These are phyloP conservation scores for Stereocaulon alpinum DNA, from an alignment of 495 filamentous ascomycete genomes.

Conservation along the genomic window DNA sequence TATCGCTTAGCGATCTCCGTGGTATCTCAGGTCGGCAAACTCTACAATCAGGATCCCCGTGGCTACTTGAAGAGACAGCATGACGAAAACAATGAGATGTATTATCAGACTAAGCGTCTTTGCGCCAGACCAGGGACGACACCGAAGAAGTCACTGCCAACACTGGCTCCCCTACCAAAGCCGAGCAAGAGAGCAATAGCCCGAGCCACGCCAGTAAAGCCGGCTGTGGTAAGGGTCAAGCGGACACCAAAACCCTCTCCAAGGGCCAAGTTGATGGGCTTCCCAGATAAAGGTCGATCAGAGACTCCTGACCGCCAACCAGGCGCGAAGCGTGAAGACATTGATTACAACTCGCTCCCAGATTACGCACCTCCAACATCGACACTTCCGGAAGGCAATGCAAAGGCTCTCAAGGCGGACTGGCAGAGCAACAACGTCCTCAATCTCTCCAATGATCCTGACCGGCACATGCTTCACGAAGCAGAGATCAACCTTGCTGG, in stretches of 20 bases:
- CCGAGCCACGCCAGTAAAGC: conserved; percentile 14
- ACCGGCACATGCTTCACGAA: conserved; percentile 64
- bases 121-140: conserved; percentile 20
- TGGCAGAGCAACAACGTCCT: conserved; percentile 71
- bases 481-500: conserved; percentile 72
- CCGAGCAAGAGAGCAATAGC: conserved; percentile 24
- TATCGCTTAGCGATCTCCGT: conserved; percentile 59
- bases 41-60: conserved; percentile 47
- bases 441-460: conserved; percentile 69
- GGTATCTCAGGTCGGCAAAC: conserved; percentile 50
- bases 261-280: conserved; percentile 31
- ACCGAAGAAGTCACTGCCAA: conserved; percentile 5
- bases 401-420: conserved; percentile 65
- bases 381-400: conserved; percentile 53
- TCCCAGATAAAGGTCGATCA: conserved; percentile 32
- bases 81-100: conserved; percentile 45
- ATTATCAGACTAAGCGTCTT: conserved; percentile 33
- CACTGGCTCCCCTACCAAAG: conserved; percentile 27
- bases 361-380: conserved; percentile 68
- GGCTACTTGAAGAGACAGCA: conserved; percentile 56
- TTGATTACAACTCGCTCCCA: conserved; percentile 66
- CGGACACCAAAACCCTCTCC: conserved; percentile 34
- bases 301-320: conserved; percentile 35
- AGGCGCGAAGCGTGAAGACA: conserved; percentile 67
- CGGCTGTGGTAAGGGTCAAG: conserved; percentile 33